Evolutionary conservation across 768 basidiomycete genomes (phyloP).

Genomic region (Kwoniella dejecticola): DNA sequence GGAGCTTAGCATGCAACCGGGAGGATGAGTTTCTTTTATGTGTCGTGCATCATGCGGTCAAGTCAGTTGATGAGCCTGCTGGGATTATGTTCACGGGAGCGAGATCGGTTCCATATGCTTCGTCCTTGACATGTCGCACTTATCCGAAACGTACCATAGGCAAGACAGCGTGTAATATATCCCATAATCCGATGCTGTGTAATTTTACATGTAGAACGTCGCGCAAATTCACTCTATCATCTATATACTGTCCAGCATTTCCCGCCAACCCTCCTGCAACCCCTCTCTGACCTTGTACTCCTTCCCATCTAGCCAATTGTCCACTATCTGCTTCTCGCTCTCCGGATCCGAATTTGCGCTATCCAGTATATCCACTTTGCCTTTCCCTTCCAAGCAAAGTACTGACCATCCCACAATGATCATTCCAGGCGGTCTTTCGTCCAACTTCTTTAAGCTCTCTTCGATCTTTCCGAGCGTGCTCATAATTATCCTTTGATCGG

Average conservation of each 20-base stretch:
- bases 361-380: constrained; percentile 73
- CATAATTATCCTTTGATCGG: constrained; percentile 81
- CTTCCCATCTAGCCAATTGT: constrained; percentile 65
- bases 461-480: constrained; percentile 76
- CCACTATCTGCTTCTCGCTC: constrained; percentile 58
- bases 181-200: too few relatives aligned
- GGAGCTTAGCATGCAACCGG: neutral
- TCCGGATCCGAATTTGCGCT: constrained; percentile 57
- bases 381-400: constrained; percentile 70
- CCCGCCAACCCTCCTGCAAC: constrained; percentile 56
- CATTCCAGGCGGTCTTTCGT: constrained; percentile 94
- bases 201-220: too few relatives aligned
- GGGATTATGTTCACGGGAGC: too few relatives aligned
- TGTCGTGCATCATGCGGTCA: too few relatives aligned
- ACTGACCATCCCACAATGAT: constrained; percentile 92
- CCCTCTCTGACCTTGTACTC: constrained; percentile 71
- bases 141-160: too few relatives aligned
- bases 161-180: too few relatives aligned
- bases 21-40: too few relatives aligned
- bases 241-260: constrained; percentile 19
- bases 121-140: too few relatives aligned
- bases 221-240: neutral
- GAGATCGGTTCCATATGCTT: too few relatives aligned
- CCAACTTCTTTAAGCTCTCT: constrained; percentile 68
- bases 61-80: too few relatives aligned